These are phyloP conservation scores for Ophiosphaerella herpotricha DNA, from an alignment of 2,329 filamentous ascomycete genomes.

Conservation along the genomic window DNA sequence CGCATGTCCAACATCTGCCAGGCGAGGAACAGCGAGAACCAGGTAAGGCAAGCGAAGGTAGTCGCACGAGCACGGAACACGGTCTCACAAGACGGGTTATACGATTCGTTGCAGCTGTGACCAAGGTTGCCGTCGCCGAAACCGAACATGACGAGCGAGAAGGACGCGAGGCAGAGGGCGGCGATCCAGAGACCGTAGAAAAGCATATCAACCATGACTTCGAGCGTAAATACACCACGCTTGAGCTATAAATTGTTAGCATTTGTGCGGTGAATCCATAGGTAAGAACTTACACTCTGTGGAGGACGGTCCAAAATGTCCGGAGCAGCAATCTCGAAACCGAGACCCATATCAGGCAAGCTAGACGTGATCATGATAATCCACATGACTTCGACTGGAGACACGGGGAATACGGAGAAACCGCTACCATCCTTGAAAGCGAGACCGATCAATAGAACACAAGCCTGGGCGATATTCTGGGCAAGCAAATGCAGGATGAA, in stretches of 20 bases:
- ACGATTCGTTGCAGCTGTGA: slow-evolving; percentile 36
- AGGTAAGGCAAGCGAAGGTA: slow-evolving; percentile 74
- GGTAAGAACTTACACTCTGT: slow-evolving; percentile 25
- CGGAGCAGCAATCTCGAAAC: slow-evolving; percentile 40
- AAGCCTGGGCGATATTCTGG: slow-evolving; percentile 41
- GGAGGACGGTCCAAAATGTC: slow-evolving; percentile 41
- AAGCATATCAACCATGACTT: slow-evolving; percentile 43
- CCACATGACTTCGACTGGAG: slow-evolving; percentile 45
- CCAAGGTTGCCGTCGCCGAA: slow-evolving; percentile 40
- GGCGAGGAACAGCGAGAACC: slow-evolving; percentile 75
- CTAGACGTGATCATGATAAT: slow-evolving; percentile 47
- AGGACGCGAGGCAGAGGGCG: slow-evolving; percentile 38
- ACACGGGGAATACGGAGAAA: slow-evolving; percentile 44
- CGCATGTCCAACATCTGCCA: slow-evolving; percentile 75
- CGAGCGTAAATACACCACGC: slow-evolving; percentile 42
- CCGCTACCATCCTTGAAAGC: slow-evolving; percentile 38
- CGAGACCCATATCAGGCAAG: slow-evolving; percentile 43
- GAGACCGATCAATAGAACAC: slow-evolving; percentile 41
- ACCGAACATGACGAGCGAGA: slow-evolving; percentile 42
- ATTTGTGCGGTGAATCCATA: background rate
- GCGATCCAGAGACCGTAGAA: slow-evolving; percentile 43
- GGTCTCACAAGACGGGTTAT: slow-evolving; percentile 30
- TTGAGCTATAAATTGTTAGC: slow-evolving; percentile 32
- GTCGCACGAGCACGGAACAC: slow-evolving; percentile 66
- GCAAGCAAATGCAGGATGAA: slow-evolving; percentile 42